Percentiles rank a stretch among this genome's conserved stretches.
Conservation (phyloP, 2,329 filamentous ascomycete species). For the Fusarium verticillioides region DNA sequence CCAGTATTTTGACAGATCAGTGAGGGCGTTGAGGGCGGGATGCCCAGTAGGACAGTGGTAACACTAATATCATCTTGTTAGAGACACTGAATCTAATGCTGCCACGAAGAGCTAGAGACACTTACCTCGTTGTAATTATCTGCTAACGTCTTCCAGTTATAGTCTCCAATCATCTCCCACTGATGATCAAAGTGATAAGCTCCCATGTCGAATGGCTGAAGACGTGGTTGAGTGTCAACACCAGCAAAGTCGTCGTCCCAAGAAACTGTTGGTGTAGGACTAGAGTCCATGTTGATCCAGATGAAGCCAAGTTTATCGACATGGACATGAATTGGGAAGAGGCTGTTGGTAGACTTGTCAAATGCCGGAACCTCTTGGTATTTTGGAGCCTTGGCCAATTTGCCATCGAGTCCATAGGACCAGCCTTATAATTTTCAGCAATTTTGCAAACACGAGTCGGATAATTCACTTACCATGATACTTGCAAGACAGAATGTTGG, state of each 20-base stretch:
- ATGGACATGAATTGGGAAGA: neutral
- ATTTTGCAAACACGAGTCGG: fast-evolving
- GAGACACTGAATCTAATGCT: no score
- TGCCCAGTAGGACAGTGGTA: conserved; percentile 71
- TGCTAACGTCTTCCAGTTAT: conserved; percentile 68
- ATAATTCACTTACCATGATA: neutral
- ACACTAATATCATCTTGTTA: conserved; percentile 51
- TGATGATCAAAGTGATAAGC: conserved; percentile 67
- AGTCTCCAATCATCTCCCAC: conserved; percentile 65
- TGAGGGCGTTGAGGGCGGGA: conserved; percentile 59
- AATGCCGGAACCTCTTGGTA: neutral
- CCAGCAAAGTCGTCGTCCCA: conserved; percentile 63
- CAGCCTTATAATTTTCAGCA: neutral
- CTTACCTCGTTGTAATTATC: conserved; percentile 68
- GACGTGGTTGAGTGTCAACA: conserved; percentile 57
- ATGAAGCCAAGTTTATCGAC: neutral
- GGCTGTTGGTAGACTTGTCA: neutral
- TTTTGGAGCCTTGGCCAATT: neutral
- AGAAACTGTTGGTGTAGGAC: conserved; percentile 43
- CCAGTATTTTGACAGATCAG: conserved; percentile 58
- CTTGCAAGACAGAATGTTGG: neutral
- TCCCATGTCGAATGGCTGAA: conserved; percentile 55
- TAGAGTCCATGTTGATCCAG: neutral
- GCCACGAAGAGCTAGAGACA: no score
- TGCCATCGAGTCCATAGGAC: neutral